A percentile compares a stretch with the other conserved stretches of the same genome.
These are phyloP conservation scores for Acer yangbiense DNA, from an alignment of 345 rosid species.

Conservation along the genomic window DNA sequence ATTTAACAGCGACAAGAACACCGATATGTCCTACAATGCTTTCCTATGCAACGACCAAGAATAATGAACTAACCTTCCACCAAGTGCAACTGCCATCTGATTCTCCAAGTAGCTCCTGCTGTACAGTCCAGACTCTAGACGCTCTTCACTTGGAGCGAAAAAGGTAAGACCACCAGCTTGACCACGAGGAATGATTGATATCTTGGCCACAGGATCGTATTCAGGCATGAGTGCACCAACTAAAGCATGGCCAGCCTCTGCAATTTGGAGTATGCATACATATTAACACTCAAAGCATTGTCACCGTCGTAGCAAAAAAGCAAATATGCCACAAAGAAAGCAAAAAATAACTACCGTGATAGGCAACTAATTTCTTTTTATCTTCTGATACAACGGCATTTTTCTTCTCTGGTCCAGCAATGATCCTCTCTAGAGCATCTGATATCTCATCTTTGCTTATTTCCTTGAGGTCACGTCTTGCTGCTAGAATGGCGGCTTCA, in stretches of 20 bases:
- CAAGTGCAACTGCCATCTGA: constrained; percentile 98
- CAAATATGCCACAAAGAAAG: not conserved
- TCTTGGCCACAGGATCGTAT: constrained; percentile 95
- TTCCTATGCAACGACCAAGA: not conserved
- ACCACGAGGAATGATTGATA: constrained; percentile 95
- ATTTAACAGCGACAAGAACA: not conserved
- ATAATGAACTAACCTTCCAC: constrained; percentile 74
- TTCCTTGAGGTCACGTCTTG: constrained; percentile 96
- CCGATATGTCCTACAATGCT: not conserved
- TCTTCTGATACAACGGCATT: constrained; percentile 95
- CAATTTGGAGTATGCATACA: constrained; percentile 14
- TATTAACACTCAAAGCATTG: constrained; percentile 1
- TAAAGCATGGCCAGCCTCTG: constrained; percentile 98
- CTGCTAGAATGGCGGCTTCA: constrained; percentile 97
- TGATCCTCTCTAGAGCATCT: constrained; percentile 96
- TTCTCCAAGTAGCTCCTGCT: constrained; percentile 97
- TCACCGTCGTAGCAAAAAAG: not conserved
- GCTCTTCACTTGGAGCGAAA: constrained; percentile 95
- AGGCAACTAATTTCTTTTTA: constrained; percentile 90
- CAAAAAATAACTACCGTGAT: constrained; percentile 57
- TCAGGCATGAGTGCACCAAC: constrained; percentile 99
- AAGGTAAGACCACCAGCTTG: constrained; percentile 99
- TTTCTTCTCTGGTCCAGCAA: constrained; percentile 99
- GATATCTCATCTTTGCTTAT: constrained; percentile 97
- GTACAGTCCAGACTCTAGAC: constrained; percentile 96